Conservation (phyloP, 805 yeast species). For the Ogataea pini region DNA sequence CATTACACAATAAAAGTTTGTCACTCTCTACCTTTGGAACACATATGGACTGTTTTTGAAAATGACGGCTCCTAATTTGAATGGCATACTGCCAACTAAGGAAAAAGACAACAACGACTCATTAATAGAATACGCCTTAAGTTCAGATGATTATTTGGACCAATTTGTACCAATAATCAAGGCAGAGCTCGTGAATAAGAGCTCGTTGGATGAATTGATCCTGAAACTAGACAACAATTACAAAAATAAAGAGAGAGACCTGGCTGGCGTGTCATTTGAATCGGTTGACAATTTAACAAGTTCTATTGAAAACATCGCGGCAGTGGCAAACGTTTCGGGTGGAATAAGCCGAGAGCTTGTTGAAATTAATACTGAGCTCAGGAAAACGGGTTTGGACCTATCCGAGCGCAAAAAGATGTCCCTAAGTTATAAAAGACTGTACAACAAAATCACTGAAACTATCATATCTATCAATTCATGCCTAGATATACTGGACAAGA, state of each 20-base stretch:
- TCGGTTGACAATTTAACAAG: constrained; percentile 55
- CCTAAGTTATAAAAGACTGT: constrained; percentile 61
- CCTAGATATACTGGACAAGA: constrained; percentile 78
- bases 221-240: constrained; percentile 56
- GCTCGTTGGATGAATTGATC: constrained; percentile 57
- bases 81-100: constrained; percentile 5
- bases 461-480: constrained; percentile 68
- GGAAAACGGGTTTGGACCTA: constrained; percentile 65
- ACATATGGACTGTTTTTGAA: neutral
- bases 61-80: constrained; percentile 1
- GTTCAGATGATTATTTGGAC: constrained; percentile 72
- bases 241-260: constrained; percentile 59
- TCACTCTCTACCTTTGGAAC: neutral
- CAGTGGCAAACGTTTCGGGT: constrained; percentile 58
- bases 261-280: constrained; percentile 60
- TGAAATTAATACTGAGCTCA: constrained; percentile 57
- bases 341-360: constrained; percentile 55
- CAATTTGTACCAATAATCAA: constrained; percentile 76
- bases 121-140: constrained; percentile 39
- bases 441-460: constrained; percentile 70
- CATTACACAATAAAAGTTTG: neutral
- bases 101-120: constrained; percentile 20
- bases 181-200: constrained; percentile 53
- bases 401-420: constrained; percentile 60
- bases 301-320: constrained; percentile 64